Evolutionary conservation across 345 rosid species (phyloP).

Genomic region (Hibiscus syriacus): DNA sequence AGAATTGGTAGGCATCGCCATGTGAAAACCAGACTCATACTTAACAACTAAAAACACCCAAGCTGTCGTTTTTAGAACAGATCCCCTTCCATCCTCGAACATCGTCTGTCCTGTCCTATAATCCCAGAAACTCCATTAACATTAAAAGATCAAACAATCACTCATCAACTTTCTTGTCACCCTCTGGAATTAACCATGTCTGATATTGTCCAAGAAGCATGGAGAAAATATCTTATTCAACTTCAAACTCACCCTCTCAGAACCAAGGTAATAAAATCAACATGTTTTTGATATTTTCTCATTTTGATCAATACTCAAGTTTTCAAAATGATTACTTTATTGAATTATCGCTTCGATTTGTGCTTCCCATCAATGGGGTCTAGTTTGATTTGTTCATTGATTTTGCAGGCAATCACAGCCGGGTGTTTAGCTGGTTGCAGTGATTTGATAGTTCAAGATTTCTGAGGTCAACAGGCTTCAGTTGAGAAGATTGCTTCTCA

Average conservation of each 20-base stretch:
- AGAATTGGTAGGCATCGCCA: background rate
- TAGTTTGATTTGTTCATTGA: background rate
- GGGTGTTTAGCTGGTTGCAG: slow-evolving; percentile 73
- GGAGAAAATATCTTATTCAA: slow-evolving; percentile 83
- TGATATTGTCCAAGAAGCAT: slow-evolving; percentile 66
- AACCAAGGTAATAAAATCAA: slow-evolving; percentile 48
- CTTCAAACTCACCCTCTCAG: slow-evolving; percentile 75
- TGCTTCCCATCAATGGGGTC: no score
- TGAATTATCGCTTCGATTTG: background rate
- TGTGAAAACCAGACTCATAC: background rate
- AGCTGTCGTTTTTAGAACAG: background rate
- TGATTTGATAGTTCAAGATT: slow-evolving; percentile 79
- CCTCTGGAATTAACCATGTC: slow-evolving; percentile 21
- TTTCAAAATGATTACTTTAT: slow-evolving; percentile 2
- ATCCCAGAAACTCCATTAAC: background rate
- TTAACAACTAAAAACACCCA: background rate
- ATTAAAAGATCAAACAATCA: background rate
- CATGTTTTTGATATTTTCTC: background rate
- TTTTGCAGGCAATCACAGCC: slow-evolving; percentile 65
- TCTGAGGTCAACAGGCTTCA: slow-evolving; percentile 69
- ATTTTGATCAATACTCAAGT: slow-evolving; percentile 1
- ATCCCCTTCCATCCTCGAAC: background rate
- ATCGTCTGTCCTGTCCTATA: background rate
- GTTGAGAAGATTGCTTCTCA: slow-evolving; percentile 57
- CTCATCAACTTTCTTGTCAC: background rate